A percentile compares a stretch with the other conserved stretches of the same genome.
Evolutionary conservation across 495 filamentous ascomycete genomes (phyloP).

Genomic region (Cairneyella variabilis): DNA sequence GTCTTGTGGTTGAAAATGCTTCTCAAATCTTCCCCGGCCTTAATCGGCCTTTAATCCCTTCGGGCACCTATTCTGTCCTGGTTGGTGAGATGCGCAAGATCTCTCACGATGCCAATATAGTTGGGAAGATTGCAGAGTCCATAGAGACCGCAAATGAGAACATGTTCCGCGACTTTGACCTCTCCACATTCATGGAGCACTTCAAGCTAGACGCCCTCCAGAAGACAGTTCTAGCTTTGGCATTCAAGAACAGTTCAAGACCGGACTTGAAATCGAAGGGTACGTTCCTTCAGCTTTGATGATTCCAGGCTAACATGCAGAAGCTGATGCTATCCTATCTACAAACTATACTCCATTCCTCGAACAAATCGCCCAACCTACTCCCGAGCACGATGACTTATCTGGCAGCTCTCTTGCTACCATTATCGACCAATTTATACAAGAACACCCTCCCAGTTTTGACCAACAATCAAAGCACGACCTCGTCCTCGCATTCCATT

Average conservation of each 20-base stretch:
- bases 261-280: conserved; percentile 86
- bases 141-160: conserved; percentile 81
- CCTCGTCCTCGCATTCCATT: conserved; percentile 60
- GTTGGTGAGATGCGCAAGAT: conserved; percentile 84
- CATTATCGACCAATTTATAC: conserved; percentile 76
- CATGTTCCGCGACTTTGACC: conserved; percentile 89
- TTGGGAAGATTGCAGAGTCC: conserved; percentile 85
- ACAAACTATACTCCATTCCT: conserved; percentile 73
- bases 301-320: conserved; percentile 26
- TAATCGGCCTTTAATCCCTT: conserved; percentile 65
- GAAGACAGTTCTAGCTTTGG: conserved; percentile 83
- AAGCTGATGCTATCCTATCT: conserved; percentile 79
- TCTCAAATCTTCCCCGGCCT: conserved; percentile 77
- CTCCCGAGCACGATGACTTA: conserved; percentile 57
- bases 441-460: conserved; percentile 78
- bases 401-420: conserved; percentile 62
- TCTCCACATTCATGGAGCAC: conserved; percentile 87
- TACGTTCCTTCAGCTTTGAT: conserved; percentile 37
- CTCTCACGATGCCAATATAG: conserved; percentile 71
- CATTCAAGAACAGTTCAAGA: conserved; percentile 76
- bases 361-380: conserved; percentile 57
- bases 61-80: conserved; percentile 76
- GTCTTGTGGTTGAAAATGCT: conserved; percentile 80
- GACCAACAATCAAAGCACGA: conserved; percentile 68
- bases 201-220: conserved; percentile 85